These are phyloP conservation scores for Fusarium pseudonygamai DNA, from an alignment of 2,329 filamentous ascomycete genomes.

Conservation along the genomic window DNA sequence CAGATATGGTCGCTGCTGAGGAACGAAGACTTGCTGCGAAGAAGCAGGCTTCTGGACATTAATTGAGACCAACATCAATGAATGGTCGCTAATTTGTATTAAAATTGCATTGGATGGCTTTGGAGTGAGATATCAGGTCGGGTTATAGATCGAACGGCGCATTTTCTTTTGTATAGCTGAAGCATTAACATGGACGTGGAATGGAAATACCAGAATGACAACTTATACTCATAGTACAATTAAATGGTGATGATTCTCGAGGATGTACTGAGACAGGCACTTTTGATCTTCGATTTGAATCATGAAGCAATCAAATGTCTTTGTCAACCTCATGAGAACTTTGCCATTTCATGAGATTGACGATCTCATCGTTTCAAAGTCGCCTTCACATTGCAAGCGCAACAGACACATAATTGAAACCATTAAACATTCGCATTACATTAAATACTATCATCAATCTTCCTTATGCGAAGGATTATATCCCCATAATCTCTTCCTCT, in stretches of 20 bases:
- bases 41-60: constrained; percentile 38
- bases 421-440: constrained; percentile 24
- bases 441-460: constrained; percentile 4
- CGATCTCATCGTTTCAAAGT: background rate
- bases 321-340: no score
- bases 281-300: no score
- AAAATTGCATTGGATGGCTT: background rate
- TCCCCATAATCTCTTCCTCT: constrained; percentile 38
- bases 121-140: background rate
- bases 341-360: no score
- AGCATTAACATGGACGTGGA: background rate
- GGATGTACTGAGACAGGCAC: fast-evolving
- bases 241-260: fast-evolving
- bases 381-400: background rate
- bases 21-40: constrained; percentile 67
- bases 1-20: constrained; percentile 85
- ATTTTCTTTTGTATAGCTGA: background rate
- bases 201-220: background rate
- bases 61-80: background rate
- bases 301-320: no score
- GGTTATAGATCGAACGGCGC: background rate
- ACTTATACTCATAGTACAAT: background rate
- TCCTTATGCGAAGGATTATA: constrained; percentile 27
- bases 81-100: background rate
- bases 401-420: background rate